Percentiles rank a stretch among this genome's conserved stretches.
Evolutionary conservation across 768 basidiomycete genomes (phyloP).

Genomic region (Pleurotus salmoneostramineus): DNA sequence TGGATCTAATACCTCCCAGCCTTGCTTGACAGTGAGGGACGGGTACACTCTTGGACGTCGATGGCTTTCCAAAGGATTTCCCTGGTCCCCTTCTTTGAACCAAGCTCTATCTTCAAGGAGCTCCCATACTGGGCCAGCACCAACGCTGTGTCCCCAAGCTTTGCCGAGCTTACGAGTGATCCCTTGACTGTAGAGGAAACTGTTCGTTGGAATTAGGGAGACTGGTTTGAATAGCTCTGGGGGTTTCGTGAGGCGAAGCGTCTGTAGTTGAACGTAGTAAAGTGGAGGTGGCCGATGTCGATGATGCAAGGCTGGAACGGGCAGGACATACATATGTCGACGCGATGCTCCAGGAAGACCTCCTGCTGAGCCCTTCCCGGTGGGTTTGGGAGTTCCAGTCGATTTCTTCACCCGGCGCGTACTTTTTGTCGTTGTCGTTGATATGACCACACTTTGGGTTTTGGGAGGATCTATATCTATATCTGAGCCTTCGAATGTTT

Average conservation of each 20-base stretch:
- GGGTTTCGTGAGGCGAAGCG: conserved; percentile 53
- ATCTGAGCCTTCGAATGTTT: conserved; percentile 11
- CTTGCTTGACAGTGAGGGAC: conserved; percentile 36
- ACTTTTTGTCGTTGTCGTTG: conserved; percentile 1
- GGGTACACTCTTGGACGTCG: conserved; percentile 59
- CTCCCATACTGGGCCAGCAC: conserved; percentile 77
- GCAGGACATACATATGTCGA: conserved; percentile 55
- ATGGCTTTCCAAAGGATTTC: conserved; percentile 38
- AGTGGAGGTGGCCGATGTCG: conserved; percentile 68
- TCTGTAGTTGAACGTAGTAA: conserved; percentile 42
- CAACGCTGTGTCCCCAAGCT: conserved; percentile 71
- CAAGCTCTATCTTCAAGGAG: conserved; percentile 73
- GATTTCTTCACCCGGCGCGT: conserved; percentile 13
- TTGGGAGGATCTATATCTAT: not conserved
- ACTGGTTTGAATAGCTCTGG: conserved; percentile 37
- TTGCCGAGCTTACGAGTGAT: conserved; percentile 60
- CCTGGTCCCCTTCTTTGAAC: conserved; percentile 57
- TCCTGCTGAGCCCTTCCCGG: conserved; percentile 7
- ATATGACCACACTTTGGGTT: not conserved
- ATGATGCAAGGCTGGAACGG: conserved; percentile 66
- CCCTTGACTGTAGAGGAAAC: conserved; percentile 43
- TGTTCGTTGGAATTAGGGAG: conserved; percentile 44
- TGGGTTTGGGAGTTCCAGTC: conserved; percentile 8
- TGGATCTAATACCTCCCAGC: conserved; percentile 39
- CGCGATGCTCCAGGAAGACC: conserved; percentile 32